Base-by-base conservation (phyloP, 164 flowering plant genomes). In the Litsea cubeba region DNA sequence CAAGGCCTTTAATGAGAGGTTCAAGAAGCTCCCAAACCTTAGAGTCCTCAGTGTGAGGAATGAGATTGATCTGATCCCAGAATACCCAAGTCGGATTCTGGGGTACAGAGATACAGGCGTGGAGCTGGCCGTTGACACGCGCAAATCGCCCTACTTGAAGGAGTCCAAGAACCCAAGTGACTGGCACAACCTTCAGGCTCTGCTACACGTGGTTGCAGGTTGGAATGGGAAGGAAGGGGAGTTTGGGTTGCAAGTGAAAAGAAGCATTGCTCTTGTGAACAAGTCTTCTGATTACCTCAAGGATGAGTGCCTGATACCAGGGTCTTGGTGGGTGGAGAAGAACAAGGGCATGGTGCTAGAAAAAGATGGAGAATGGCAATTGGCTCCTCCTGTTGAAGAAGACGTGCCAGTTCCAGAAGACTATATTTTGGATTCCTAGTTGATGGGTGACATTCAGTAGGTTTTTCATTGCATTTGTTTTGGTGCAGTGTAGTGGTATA, bases 241-340 rank as follows among this genome's bases (percentile, higher is more conserved):
- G 80, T 91, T 91, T 68, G 78, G 82, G 80, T 32, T 90, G 80
- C 78, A 71, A 80, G 89, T 87, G 81, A 87, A 87, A 81, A 80
- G 94, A 74, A 89, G 88, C 71, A 20, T 91, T 82, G 91, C 91
- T 1, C 64, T 93, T 83, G 95, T 93, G 74, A 93, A 91, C 74
- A 91, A 93, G 78, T 90, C 91, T 0, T 77, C 84, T 64, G 91
- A 78, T 7, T 80, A 76, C 62, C 76, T 91, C 66, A 91, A 87
- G 79, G 90, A 86, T 22, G 98, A 93, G 76, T 81, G 65, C 32
- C 68, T 84, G 82, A 84, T 93, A 50, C 97, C 97, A 0, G 85
- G 75, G 22, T 81, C 84, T 8, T 94, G 98, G 97, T 94, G 98
- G 95, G 84, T 89, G 57, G 92, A 88, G 89, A 91, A 87, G 88